A percentile compares a stretch with the other conserved stretches of the same genome.
Evolutionary conservation across 495 filamentous ascomycete genomes (phyloP).

Genomic region (Penicillium cinerascens): DNA sequence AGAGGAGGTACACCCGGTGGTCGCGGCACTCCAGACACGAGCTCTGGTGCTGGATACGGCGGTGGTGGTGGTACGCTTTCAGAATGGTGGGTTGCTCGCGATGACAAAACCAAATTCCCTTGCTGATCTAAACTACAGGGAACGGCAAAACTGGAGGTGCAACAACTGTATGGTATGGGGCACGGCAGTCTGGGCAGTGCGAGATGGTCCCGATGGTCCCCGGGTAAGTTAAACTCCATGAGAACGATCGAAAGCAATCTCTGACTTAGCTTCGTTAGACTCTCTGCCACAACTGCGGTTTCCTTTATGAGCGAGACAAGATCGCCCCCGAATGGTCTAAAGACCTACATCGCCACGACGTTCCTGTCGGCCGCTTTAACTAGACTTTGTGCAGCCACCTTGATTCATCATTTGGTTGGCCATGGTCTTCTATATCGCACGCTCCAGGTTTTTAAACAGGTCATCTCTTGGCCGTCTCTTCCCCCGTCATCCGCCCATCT

Average conservation of each 20-base stretch:
- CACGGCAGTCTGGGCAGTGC: slow-evolving; percentile 85
- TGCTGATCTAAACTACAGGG: slow-evolving; percentile 39
- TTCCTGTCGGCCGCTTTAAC: slow-evolving; percentile 40
- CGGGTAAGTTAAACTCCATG: slow-evolving; percentile 53
- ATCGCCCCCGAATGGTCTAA: slow-evolving; percentile 79
- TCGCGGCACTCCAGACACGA: slow-evolving; percentile 71
- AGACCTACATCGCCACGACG: slow-evolving; percentile 63
- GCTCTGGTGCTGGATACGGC: slow-evolving; percentile 58
- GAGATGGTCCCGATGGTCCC: slow-evolving; percentile 83
- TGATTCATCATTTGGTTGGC: not conserved
- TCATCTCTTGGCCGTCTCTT: not conserved
- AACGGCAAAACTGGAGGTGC: slow-evolving; percentile 85
- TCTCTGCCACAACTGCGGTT: slow-evolving; percentile 92
- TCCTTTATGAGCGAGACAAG: slow-evolving; percentile 81
- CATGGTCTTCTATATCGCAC: not conserved
- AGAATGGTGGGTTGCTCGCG: slow-evolving; percentile 53
- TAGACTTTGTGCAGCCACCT: slow-evolving; percentile 1
- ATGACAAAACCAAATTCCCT: not conserved
- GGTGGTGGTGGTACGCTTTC: slow-evolving; percentile 68
- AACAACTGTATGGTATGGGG: slow-evolving; percentile 87
- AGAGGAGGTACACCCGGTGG: slow-evolving; percentile 66
- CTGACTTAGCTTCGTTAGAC: slow-evolving; percentile 50
- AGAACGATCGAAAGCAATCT: not conserved
- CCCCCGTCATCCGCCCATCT: not conserved
- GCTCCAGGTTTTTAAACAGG: not conserved